Evolutionary conservation across 805 yeast species (phyloP).

Genomic region (Candida qinlingensis): DNA sequence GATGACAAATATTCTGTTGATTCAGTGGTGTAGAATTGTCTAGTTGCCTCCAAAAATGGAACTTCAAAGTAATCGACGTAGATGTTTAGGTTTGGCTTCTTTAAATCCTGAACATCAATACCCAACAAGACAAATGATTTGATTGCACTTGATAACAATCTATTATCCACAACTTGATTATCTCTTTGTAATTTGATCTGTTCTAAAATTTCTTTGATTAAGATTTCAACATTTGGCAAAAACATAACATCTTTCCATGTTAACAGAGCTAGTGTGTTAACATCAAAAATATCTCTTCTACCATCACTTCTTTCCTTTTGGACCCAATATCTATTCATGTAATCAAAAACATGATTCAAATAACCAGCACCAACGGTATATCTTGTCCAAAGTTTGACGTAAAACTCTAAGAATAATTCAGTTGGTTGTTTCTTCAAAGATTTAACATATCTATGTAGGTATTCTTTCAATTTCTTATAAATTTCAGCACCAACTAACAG

Average conservation of each 20-base stretch:
- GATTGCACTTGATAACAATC: conserved; percentile 65
- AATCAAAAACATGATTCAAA: conserved; percentile 88
- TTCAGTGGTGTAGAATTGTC: conserved; percentile 62
- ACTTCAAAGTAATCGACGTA: conserved; percentile 78
- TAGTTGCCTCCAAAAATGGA: conserved; percentile 67
- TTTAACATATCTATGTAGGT: conserved; percentile 55
- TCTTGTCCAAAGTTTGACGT: conserved; percentile 84
- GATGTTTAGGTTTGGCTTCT: conserved; percentile 75
- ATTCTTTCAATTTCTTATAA: conserved; percentile 64
- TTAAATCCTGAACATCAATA: conserved; percentile 83
- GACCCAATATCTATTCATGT: conserved; percentile 96
- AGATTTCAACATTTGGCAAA: conserved; percentile 49
- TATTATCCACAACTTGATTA: conserved; percentile 66
- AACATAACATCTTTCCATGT: conserved; percentile 88
- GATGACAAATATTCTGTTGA: conserved; percentile 58
- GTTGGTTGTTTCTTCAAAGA: conserved; percentile 44
- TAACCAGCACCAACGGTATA: conserved; percentile 88
- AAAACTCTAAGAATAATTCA: conserved; percentile 74
- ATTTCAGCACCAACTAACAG: conserved; percentile 84
- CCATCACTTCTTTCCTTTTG: conserved; percentile 94
- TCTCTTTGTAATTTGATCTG: conserved; percentile 76
- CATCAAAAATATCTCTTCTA: conserved; percentile 82
- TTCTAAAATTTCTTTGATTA: conserved; percentile 68
- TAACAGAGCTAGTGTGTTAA: conserved; percentile 78
- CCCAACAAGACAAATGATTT: conserved; percentile 87